A percentile compares a stretch with the other conserved stretches of the same genome.
Conservation (phyloP, 768 basidiomycete species). For the Pseudohyphozyma bogoriensis region DNA sequence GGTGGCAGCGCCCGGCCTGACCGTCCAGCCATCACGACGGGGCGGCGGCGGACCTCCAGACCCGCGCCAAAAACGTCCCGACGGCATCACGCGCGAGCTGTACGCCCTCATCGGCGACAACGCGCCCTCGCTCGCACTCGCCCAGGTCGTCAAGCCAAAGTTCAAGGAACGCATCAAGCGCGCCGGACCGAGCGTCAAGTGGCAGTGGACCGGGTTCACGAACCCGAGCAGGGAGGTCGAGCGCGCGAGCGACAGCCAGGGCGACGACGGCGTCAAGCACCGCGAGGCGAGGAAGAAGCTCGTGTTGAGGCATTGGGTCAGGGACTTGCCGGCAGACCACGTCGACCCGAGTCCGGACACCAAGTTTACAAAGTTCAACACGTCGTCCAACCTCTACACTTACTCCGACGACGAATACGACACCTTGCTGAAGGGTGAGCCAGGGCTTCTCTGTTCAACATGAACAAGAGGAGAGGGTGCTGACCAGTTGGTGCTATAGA, state of each 20-base stretch:
- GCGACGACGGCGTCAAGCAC: conserved; percentile 55
- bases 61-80: conserved; percentile 41
- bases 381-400: conserved; percentile 51
- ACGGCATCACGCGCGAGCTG: conserved; percentile 84
- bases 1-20: conserved; percentile 41
- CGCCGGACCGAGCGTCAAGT: conserved; percentile 44
- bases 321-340: conserved; percentile 35
- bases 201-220: conserved; percentile 18
- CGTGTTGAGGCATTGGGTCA: conserved; percentile 75
- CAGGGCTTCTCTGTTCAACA: neutral
- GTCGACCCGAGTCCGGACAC: conserved; percentile 41
- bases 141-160: conserved; percentile 57
- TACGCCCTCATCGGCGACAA: conserved; percentile 92
- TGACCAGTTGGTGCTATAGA: conserved; percentile 44
- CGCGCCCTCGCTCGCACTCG: conserved; percentile 70
- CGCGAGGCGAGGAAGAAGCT: conserved; percentile 56
- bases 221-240: conserved; percentile 11
- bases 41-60: conserved; percentile 33
- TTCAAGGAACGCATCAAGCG: conserved; percentile 81
- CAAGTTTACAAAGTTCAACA: conserved; percentile 72
- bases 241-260: conserved; percentile 49
- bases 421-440: conserved; percentile 61
- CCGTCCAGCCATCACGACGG: conserved; percentile 23
- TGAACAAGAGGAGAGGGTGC: neutral
- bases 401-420: conserved; percentile 85